Conservation (phyloP, 768 basidiomycete genomes). For the Lanmaoa pseudosensibilis region DNA sequence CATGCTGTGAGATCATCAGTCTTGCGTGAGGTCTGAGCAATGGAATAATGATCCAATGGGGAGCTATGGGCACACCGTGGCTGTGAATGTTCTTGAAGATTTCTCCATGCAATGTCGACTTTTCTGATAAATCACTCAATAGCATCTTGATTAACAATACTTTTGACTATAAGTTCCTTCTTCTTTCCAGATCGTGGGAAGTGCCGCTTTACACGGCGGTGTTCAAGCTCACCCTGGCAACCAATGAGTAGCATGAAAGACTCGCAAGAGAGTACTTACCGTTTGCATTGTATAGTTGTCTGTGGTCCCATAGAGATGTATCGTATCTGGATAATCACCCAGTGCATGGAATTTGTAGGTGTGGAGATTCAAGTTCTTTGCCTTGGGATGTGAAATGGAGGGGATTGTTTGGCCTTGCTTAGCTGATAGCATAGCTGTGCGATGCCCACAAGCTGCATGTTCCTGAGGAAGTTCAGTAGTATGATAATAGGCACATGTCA, state of each 20-base stretch:
- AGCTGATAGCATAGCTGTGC: background rate
- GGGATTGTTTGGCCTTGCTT: background rate
- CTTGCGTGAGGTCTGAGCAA: slow-evolving; percentile 13
- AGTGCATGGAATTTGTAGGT: slow-evolving; percentile 3
- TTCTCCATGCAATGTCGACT: slow-evolving; percentile 3
- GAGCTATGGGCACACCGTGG: background rate
- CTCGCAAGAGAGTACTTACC: background rate
- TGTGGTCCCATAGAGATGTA: background rate
- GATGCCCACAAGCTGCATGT: background rate
- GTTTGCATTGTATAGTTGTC: slow-evolving; percentile 2
- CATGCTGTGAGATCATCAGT: slow-evolving; percentile 15
- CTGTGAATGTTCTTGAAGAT: background rate
- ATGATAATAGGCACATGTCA: slow-evolving; percentile 22
- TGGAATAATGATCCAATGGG: slow-evolving; percentile 18
- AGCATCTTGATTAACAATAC: slow-evolving; percentile 29
- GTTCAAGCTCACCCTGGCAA: slow-evolving; percentile 39
- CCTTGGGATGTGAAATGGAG: background rate
- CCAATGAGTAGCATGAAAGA: too few relatives aligned
- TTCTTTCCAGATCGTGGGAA: slow-evolving; percentile 40
- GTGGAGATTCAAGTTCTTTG: background rate
- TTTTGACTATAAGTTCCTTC: slow-evolving; percentile 16
- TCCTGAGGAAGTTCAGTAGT: slow-evolving; percentile 24
- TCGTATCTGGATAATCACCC: background rate
- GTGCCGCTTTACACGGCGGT: slow-evolving; percentile 35
- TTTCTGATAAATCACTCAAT: slow-evolving; percentile 18